Conservation (phyloP, 1,139 yeast species). For the Suhomyces chickasaworum region DNA sequence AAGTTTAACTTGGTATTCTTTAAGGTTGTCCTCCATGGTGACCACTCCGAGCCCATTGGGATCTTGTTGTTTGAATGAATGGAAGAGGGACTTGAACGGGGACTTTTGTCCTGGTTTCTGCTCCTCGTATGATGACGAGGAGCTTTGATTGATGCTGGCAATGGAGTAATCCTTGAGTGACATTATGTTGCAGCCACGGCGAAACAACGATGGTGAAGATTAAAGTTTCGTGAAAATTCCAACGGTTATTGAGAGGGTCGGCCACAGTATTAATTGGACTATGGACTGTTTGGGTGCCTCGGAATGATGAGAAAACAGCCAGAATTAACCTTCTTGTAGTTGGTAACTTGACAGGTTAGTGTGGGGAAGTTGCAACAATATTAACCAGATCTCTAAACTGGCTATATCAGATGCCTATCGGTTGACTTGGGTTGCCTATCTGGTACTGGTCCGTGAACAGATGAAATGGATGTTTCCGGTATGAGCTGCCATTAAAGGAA, state of each 20-base stretch:
- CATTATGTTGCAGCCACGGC: not conserved
- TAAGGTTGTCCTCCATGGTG: conserved; percentile 18
- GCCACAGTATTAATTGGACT: no score
- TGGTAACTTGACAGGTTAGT: not conserved
- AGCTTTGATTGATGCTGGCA: not conserved
- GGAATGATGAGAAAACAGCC: not conserved
- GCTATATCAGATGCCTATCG: not conserved
- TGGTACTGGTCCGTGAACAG: not conserved
- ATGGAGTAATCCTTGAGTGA: not conserved
- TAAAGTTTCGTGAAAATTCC: no score
- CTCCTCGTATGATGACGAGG: conserved; percentile 1
- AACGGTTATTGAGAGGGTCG: no score
- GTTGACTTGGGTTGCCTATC: not conserved
- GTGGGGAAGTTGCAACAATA: not conserved
- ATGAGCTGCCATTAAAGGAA: conserved; percentile 10
- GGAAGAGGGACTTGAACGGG: conserved; percentile 6
- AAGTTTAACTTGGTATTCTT: conserved; percentile 23
- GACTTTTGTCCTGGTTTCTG: not conserved
- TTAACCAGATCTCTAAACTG: not conserved
- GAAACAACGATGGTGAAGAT: not conserved
- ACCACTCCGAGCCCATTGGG: conserved; percentile 10
- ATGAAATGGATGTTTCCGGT: conserved; percentile 5
- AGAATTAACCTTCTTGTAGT: not conserved
- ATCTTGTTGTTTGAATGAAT: conserved; percentile 14
- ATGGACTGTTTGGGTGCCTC: not conserved